Conservation (phyloP, 106 monocot species). For the Apostasia shenzhenica region DNA sequence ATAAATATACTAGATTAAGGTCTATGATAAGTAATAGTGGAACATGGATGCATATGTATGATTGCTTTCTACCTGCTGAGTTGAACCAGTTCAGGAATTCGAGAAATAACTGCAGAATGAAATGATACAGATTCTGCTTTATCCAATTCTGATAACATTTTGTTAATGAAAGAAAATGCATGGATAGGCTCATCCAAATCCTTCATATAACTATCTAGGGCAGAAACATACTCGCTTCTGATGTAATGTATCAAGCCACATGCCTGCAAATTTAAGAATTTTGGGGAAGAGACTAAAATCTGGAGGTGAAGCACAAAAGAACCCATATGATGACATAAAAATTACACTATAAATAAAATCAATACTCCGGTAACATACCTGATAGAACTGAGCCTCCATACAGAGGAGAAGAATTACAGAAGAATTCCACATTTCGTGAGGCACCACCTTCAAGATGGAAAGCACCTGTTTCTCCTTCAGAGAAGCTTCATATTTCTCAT, state of each 20-base stretch:
- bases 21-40: neutral
- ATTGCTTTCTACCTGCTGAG: conserved; percentile 65
- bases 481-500: conserved; percentile 19
- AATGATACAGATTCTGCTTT: conserved; percentile 46
- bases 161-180: conserved; percentile 82
- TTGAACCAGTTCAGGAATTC: conserved; percentile 65
- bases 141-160: conserved; percentile 40
- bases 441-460: conserved; percentile 46
- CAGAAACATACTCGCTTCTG: conserved; percentile 45
- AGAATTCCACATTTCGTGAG: conserved; percentile 50
- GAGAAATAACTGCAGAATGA: conserved; percentile 42
- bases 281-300: neutral
- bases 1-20: too few relatives aligned
- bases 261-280: conserved; percentile 41
- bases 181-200: conserved; percentile 65
- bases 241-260: conserved; percentile 75
- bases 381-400: conserved; percentile 61
- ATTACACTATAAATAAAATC: neutral
- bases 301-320: neutral
- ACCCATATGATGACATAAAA: neutral
- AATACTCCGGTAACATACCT: conserved; percentile 30
- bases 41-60: neutral
- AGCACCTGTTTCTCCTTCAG: conserved; percentile 62
- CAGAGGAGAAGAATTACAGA: conserved; percentile 65
- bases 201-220: conserved; percentile 92